These are phyloP conservation scores for Aspergillus kassunensis DNA, from an alignment of 495 filamentous ascomycete genomes.

Conservation along the genomic window DNA sequence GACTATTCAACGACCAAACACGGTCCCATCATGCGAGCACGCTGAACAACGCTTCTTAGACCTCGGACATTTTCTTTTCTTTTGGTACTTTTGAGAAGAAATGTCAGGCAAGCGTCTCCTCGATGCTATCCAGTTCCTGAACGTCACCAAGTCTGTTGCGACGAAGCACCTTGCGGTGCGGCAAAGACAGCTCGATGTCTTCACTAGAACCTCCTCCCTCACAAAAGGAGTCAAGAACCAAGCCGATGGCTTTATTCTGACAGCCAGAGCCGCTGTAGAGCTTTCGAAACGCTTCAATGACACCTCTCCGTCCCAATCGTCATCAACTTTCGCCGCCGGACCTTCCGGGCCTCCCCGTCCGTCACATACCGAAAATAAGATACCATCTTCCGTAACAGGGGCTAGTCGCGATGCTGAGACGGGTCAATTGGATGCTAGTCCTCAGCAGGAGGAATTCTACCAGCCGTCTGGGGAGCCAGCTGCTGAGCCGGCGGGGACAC, in stretches of 20 bases:
- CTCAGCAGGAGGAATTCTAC: slow-evolving; percentile 59
- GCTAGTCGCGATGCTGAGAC: slow-evolving; percentile 20
- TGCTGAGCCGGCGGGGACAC: slow-evolving; percentile 50
- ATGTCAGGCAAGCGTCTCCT: slow-evolving; percentile 69
- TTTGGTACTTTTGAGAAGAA: slow-evolving; percentile 22
- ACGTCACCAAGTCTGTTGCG: slow-evolving; percentile 72
- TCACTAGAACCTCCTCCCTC: slow-evolving; percentile 70
- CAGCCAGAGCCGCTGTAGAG: slow-evolving; percentile 58
- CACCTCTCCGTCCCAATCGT: slow-evolving; percentile 16
- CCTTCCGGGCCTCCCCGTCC: slow-evolving; percentile 29
- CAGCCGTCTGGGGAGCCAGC: slow-evolving; percentile 41
- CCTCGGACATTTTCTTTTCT: not conserved
- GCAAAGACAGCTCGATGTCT: slow-evolving; percentile 72
- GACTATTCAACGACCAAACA: not conserved
- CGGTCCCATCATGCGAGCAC: slow-evolving; percentile 16
- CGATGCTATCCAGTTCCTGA: slow-evolving; percentile 74
- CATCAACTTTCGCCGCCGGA: slow-evolving; percentile 4
- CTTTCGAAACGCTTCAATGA: slow-evolving; percentile 55
- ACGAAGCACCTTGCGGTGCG: slow-evolving; percentile 77
- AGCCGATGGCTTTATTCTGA: slow-evolving; percentile 59
- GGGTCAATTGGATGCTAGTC: slow-evolving; percentile 33
- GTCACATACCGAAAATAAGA: slow-evolving; percentile 50
- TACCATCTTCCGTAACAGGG: slow-evolving; percentile 44
- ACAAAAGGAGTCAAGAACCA: slow-evolving; percentile 62
- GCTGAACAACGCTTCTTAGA: slow-evolving; percentile 20